phyloP scores from a whole-genome alignment of 345 rosid species.

The Hibiscus trionum region DNA sequence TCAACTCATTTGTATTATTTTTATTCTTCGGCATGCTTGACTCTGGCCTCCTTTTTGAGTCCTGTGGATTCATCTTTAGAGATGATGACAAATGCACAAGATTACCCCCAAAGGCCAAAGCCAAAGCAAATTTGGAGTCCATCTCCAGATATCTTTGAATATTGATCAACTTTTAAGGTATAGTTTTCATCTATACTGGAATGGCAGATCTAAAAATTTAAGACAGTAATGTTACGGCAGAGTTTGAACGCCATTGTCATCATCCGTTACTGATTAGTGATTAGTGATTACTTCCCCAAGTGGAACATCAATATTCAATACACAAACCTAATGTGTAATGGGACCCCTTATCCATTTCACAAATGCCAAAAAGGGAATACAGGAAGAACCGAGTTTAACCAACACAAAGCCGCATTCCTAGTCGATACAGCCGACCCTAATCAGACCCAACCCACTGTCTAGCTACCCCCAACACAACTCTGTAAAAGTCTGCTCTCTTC shows the following conservation, averaged over 20 bases:
- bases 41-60: not conserved
- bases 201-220: not conserved
- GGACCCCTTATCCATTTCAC: too few species aligned
- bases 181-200: not conserved
- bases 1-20: too few species aligned
- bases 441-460: constrained; percentile 15
- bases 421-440: constrained; percentile 21
- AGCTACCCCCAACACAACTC: constrained; percentile 47
- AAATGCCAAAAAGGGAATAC: not conserved
- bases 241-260: not conserved
- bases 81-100: not conserved
- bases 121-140: too few species aligned
- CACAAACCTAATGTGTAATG: not conserved
- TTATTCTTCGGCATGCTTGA: not conserved
- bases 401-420: constrained; percentile 16
- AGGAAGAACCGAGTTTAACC: too few species aligned
- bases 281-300: not conserved
- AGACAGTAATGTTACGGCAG: too few species aligned
- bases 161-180: not conserved
- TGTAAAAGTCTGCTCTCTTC: constrained; percentile 32
- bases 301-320: constrained; percentile 6
- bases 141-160: too few species aligned
- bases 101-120: too few species aligned
- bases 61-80: not conserved
- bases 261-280: constrained; percentile 5